These are phyloP conservation scores for Albophoma yamanashiensis DNA, from an alignment of 2,329 filamentous ascomycete genomes.

Conservation along the genomic window DNA sequence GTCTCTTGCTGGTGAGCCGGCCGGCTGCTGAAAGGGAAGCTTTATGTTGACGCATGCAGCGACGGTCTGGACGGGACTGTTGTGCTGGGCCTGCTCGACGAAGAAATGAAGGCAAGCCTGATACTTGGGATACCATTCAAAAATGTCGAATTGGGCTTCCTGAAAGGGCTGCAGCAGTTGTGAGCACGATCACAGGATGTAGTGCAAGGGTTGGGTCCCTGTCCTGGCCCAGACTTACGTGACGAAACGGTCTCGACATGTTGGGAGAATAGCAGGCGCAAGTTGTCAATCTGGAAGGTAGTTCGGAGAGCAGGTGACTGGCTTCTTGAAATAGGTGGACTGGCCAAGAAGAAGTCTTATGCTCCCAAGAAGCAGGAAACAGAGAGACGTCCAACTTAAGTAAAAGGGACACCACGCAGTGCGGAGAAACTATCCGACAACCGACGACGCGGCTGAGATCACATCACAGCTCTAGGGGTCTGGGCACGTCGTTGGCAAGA, in stretches of 20 bases:
- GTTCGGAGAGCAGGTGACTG: not conserved
- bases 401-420: not conserved
- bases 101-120: slow-evolving; percentile 88
- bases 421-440: not conserved
- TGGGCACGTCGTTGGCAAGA: not conserved
- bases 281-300: not conserved
- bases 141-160: slow-evolving; percentile 58
- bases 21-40: slow-evolving; percentile 67
- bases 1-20: slow-evolving; percentile 15
- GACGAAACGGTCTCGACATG: slow-evolving; percentile 9
- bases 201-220: not conserved
- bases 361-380: not conserved
- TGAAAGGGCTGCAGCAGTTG: slow-evolving; percentile 27
- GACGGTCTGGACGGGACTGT: slow-evolving; percentile 71
- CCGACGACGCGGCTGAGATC: not conserved
- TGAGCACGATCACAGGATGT: not conserved
- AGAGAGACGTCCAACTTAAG: not conserved
- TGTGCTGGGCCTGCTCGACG: slow-evolving; percentile 81
- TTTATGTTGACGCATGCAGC: slow-evolving; percentile 87
- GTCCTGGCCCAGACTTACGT: slow-evolving; percentile 6
- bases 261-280: not conserved
- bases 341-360: not conserved
- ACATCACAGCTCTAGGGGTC: not conserved
- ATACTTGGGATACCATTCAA: slow-evolving; percentile 88
- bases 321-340: not conserved